phyloP scores from a whole-genome alignment of 1,284 basidiomycete species.

The Apiotrichum gracile region DNA sequence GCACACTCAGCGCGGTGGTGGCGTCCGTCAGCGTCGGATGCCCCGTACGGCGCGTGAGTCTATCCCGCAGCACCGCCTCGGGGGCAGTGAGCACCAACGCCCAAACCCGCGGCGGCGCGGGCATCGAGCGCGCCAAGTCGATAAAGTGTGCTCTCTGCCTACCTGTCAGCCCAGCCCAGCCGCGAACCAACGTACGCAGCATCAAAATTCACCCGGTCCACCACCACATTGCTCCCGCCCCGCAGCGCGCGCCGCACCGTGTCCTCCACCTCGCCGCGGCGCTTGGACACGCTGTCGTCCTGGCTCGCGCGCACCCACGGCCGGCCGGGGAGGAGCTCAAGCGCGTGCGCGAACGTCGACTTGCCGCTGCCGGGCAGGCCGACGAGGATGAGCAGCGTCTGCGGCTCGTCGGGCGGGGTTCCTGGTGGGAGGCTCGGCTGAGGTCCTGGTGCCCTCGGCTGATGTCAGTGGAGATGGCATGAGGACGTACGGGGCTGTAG shows the following conservation, averaged over 20 bases:
- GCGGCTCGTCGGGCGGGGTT: slow-evolving; percentile 14
- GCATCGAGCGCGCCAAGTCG: slow-evolving; percentile 18
- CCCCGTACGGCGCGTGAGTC: slow-evolving; percentile 24
- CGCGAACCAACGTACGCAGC: slow-evolving; percentile 1
- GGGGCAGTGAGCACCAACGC: slow-evolving; percentile 24
- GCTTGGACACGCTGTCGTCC: slow-evolving; percentile 37
- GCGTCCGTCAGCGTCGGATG: slow-evolving; percentile 43
- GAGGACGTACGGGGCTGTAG: too few relatives aligned
- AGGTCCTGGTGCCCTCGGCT: too few relatives aligned
- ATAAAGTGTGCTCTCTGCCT: slow-evolving; percentile 46
- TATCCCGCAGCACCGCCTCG: slow-evolving; percentile 21
- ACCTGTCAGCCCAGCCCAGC: neutral
- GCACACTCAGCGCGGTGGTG: slow-evolving; percentile 33
- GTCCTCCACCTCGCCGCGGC: slow-evolving; percentile 41
- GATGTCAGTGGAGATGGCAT: too few relatives aligned
- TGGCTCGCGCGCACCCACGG: slow-evolving; percentile 44
- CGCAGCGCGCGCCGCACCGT: slow-evolving; percentile 25
- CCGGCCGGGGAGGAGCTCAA: slow-evolving; percentile 12
- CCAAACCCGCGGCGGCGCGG: slow-evolving; percentile 14
- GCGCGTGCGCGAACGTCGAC: slow-evolving; percentile 36
- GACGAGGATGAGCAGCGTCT: slow-evolving; percentile 38
- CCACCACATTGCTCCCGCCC: slow-evolving; percentile 38
- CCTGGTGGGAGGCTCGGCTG: neutral
- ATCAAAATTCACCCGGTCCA: slow-evolving; percentile 45
- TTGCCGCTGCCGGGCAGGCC: slow-evolving; percentile 45